Evolutionary conservation across 2,329 filamentous ascomycete genomes (phyloP), one percentile per base, ranked within the genome.

Genomic region (Berkeleyomyces basicola): DNA sequence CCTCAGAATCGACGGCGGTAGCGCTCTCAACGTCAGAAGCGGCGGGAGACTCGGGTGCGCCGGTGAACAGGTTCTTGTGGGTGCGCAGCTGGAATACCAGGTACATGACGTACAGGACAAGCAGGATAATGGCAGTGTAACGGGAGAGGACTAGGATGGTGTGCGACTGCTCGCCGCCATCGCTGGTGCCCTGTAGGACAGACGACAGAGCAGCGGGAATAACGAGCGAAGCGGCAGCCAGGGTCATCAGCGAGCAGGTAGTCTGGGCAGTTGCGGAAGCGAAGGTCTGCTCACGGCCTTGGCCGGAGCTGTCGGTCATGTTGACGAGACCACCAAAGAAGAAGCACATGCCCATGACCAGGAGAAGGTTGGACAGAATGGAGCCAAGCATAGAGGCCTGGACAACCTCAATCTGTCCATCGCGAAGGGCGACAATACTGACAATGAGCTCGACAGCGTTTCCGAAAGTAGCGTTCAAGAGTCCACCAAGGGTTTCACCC

Each of bases 381-480:
- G 88, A 95, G 58, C 93, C 92, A 42, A 97, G 84, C 91, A 97
- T 97, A 67, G 90, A 95, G 23, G 92, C 87, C 75, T 97, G 93
- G n/a, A 97, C 92, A 67, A 97, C 91, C 69, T 92, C 85, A 70
- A 96, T 95, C 75, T 97, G 87, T 66, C 84, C 83, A 68, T 93
- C 84, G 67, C 79, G 83, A 55, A 99, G 80, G 16, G 93, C 93
- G 67, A 97, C 87, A 68, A 97, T 92, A 72, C 89, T 95, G 71
- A 95, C 87, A 75, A 89, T 90, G 67, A 91, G 73, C 71, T 91
- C 87, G 60, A 91, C 87, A 11, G 86, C 86, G 73, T 90, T 90
- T 68, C 86, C 86, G 72, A 89, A 90, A 0, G 86, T 89, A 37
- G 86, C 86, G 71, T 90, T 90, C 65, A 88, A 77, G 66, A 88